A percentile compares a stretch with the other conserved stretches of the same genome.
Evolutionary conservation across 2,329 filamentous ascomycete genomes (phyloP).

Genomic region (Nothophaeocryptopus gaeumannii): DNA sequence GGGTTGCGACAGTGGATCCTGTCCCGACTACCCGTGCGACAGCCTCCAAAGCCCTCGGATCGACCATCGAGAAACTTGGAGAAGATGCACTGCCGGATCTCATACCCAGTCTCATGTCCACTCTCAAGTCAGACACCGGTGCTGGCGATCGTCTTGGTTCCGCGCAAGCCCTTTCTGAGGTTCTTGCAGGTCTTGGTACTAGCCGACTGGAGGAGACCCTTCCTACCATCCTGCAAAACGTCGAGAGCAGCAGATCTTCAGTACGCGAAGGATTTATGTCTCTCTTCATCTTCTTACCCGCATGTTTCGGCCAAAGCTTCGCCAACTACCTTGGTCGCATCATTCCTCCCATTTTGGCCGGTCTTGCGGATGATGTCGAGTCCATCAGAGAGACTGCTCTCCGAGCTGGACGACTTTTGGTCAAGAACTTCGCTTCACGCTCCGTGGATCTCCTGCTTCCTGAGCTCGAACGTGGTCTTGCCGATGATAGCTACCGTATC

Average conservation of each 20-base stretch:
- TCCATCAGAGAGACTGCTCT: constrained; percentile 96
- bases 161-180: constrained; percentile 92
- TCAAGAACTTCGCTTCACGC: constrained; percentile 96
- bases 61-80: constrained; percentile 95
- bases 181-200: constrained; percentile 91
- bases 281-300: constrained; percentile 96
- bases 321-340: constrained; percentile 92
- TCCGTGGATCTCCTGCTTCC: constrained; percentile 91
- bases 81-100: constrained; percentile 96
- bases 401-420: constrained; percentile 84
- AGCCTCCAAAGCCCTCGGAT: constrained; percentile 90
- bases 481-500: constrained; percentile 97
- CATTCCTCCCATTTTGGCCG: constrained; percentile 90
- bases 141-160: constrained; percentile 95
- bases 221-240: constrained; percentile 93
- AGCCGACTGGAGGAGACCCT: constrained; percentile 90
- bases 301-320: constrained; percentile 98
- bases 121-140: constrained; percentile 93
- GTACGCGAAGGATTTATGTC: constrained; percentile 99
- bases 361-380: constrained; percentile 92
- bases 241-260: constrained; percentile 81
- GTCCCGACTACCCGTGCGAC: constrained; percentile 95
- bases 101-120: constrained; percentile 95
- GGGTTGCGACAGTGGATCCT: constrained; percentile 86
- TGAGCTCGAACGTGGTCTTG: constrained; percentile 90